These are phyloP conservation scores for Talaromyces sp. DNA, from an alignment of 2,329 filamentous ascomycete genomes.

Conservation along the genomic window DNA sequence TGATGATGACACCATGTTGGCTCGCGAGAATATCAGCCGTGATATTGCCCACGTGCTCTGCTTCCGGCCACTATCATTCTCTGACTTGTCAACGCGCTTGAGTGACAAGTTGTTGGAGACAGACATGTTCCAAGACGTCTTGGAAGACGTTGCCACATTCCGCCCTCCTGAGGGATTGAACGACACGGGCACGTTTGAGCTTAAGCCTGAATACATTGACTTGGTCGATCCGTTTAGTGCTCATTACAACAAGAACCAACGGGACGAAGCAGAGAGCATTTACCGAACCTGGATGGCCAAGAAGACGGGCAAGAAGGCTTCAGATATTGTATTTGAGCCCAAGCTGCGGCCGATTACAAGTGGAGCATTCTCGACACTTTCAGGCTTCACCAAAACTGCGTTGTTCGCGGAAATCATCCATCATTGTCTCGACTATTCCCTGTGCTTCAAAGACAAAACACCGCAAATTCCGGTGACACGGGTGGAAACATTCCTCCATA, in stretches of 20 bases:
- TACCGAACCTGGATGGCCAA: conserved; percentile 85
- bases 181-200: conserved; percentile 89
- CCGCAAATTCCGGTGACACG: conserved; percentile 74
- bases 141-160: conserved; percentile 84
- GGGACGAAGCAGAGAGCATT: conserved; percentile 87
- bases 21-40: conserved; percentile 68
- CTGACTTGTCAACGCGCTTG: conserved; percentile 78
- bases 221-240: conserved; percentile 93
- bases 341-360: conserved; percentile 69
- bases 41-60: conserved; percentile 92
- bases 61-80: conserved; percentile 93
- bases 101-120: conserved; percentile 86
- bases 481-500: conserved; percentile 85
- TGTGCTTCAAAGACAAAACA: conserved; percentile 63
- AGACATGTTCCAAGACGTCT: conserved; percentile 77
- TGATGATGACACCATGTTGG: conserved; percentile 43
- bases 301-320: conserved; percentile 71
- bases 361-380: conserved; percentile 71
- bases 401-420: conserved; percentile 89
- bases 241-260: conserved; percentile 94
- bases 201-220: conserved; percentile 79
- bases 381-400: conserved; percentile 74
- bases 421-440: conserved; percentile 76
- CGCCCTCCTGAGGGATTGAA: conserved; percentile 85
- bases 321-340: conserved; percentile 89